phyloP scores from a whole-genome alignment of 1,139 yeast genomes.

The Lodderomyces margitis region DNA sequence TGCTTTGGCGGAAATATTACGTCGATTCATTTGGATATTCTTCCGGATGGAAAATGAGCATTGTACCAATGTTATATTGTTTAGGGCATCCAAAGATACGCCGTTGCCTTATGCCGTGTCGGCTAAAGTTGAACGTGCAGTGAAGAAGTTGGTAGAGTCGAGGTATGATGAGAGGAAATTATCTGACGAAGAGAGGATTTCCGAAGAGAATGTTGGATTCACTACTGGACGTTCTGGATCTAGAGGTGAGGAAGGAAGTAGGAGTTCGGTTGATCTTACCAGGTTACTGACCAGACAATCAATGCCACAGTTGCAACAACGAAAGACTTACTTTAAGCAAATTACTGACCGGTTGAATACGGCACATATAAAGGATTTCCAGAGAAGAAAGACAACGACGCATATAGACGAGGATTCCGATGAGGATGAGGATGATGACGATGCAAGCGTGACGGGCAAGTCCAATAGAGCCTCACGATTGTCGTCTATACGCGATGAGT shows the following conservation, averaged over 20 bases:
- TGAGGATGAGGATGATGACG: conserved; percentile 35
- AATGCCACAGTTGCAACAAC: conserved; percentile 19
- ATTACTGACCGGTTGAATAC: conserved; percentile 63
- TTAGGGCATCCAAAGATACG: conserved; percentile 82
- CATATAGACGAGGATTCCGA: conserved; percentile 38
- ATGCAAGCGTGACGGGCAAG: conserved; percentile 6
- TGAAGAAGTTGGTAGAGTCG: conserved; percentile 38
- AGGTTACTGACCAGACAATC: conserved; percentile 9
- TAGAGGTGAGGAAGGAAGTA: conserved; percentile 14
- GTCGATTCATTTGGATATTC: conserved; percentile 86
- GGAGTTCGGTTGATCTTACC: conserved; percentile 11
- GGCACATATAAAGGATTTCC: conserved; percentile 91
- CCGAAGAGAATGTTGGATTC: conserved; percentile 8
- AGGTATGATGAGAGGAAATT: conserved; percentile 21
- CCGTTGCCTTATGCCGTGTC: conserved; percentile 74
- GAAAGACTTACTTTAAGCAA: conserved; percentile 37
- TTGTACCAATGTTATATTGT: conserved; percentile 78
- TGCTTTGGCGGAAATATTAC: conserved; percentile 74
- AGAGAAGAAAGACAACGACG: conserved; percentile 49
- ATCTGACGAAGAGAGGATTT: conserved; percentile 8
- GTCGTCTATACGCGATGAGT: conserved; percentile 9
- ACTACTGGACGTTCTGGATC: conserved; percentile 12
- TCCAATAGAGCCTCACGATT: conserved; percentile 5
- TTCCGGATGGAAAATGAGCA: conserved; percentile 97
- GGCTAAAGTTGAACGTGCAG: conserved; percentile 36